Evolutionary conservation across 192 early-diverging fungal genomes (phyloP).

Genomic region (Coemansia sp.): DNA sequence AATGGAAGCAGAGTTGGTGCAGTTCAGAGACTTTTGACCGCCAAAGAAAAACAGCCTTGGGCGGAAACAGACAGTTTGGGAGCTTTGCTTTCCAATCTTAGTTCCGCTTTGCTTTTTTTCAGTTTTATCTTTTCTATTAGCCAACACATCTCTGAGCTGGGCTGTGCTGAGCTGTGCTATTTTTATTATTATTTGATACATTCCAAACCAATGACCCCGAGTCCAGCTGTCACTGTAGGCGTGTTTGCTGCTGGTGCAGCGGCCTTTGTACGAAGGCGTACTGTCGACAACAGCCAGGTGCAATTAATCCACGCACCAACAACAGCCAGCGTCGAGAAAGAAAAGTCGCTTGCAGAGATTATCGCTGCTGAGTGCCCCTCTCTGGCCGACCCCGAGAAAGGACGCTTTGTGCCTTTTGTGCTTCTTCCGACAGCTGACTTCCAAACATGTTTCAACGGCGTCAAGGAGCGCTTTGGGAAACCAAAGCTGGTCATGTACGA

Average conservation of each 20-base stretch:
- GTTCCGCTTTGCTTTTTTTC: slow-evolving; percentile 2
- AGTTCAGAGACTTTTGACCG: no score
- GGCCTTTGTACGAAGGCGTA: slow-evolving; percentile 29
- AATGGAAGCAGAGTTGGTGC: not conserved
- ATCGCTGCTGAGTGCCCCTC: slow-evolving; percentile 56
- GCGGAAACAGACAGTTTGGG: not conserved
- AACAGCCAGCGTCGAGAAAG: slow-evolving; percentile 21
- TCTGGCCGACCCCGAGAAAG: slow-evolving; percentile 49
- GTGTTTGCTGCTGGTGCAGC: slow-evolving; percentile 22
- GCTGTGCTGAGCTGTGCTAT: no score
- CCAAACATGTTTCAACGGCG: slow-evolving; percentile 62
- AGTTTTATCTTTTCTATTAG: not conserved
- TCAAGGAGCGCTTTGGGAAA: slow-evolving; percentile 55
- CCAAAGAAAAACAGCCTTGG: no score
- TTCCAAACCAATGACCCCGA: slow-evolving; percentile 21
- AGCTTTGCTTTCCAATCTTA: not conserved
- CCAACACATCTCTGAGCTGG: no score
- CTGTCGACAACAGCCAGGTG: slow-evolving; percentile 39
- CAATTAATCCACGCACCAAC: slow-evolving; percentile 39
- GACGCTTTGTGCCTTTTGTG: slow-evolving; percentile 66
- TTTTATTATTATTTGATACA: no score
- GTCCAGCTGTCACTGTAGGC: slow-evolving; percentile 22
- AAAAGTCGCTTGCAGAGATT: slow-evolving; percentile 29
- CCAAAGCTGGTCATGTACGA: slow-evolving; percentile 26
- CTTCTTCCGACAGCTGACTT: slow-evolving; percentile 76